These are phyloP conservation scores for Corylus avellana DNA, from an alignment of 306 rosid species.

Conservation along the genomic window DNA sequence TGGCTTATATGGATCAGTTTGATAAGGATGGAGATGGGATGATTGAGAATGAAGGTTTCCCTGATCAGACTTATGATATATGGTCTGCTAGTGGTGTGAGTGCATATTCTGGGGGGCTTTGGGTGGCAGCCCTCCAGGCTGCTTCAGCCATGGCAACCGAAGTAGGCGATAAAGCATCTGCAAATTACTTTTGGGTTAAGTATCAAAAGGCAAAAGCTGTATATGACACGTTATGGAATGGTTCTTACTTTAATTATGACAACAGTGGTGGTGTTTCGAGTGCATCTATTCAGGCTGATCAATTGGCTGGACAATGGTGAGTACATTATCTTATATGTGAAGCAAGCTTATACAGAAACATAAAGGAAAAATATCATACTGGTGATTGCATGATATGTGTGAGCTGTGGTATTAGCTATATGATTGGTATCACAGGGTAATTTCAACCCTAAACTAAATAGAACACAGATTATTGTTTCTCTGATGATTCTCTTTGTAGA, in stretches of 20 bases:
- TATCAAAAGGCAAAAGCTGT: constrained; percentile 77
- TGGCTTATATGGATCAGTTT: constrained; percentile 95
- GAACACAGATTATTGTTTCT: too few species aligned
- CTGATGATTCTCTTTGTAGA: too few species aligned
- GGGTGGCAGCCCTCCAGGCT: constrained; percentile 98
- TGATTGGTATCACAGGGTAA: not conserved
- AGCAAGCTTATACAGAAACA: not conserved
- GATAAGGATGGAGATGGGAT: constrained; percentile 93
- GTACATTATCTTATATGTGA: constrained; percentile 25
- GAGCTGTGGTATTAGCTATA: not conserved
- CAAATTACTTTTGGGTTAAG: constrained; percentile 70
- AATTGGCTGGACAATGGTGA: constrained; percentile 93
- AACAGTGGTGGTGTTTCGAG: constrained; percentile 65
- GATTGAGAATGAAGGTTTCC: constrained; percentile 96
- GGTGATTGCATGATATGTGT: not conserved
- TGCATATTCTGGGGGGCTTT: constrained; percentile 93
- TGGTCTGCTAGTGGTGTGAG: constrained; percentile 95
- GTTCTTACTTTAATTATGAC: constrained; percentile 91
- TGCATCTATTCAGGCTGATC: constrained; percentile 95
- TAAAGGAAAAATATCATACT: not conserved
- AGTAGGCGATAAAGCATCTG: constrained; percentile 78
- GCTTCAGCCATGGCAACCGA: constrained; percentile 79
- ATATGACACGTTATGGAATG: constrained; percentile 88
- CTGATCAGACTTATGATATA: constrained; percentile 95
- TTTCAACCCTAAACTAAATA: too few species aligned